A percentile compares a stretch with the other conserved stretches of the same genome.
These are phyloP conservation scores for Lanmaoa rubissima DNA, from an alignment of 768 basidiomycete genomes.

Conservation along the genomic window DNA sequence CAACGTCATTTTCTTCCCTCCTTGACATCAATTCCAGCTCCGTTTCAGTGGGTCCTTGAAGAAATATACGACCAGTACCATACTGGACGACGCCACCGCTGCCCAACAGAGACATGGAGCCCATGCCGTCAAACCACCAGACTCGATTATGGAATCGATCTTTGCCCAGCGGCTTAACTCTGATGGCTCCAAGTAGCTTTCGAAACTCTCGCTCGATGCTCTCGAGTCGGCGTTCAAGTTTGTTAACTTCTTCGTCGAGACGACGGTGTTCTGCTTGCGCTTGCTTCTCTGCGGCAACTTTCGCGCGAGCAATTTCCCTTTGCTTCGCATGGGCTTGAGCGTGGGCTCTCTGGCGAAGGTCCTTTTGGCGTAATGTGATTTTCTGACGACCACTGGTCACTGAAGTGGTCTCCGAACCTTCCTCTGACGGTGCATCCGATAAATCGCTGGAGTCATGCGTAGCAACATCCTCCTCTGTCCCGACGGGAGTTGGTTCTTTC, in stretches of 20 bases:
- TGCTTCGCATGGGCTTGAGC: slow-evolving; percentile 69
- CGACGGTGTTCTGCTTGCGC: slow-evolving; percentile 80
- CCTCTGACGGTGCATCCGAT: slow-evolving; percentile 67
- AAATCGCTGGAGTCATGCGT: slow-evolving; percentile 71
- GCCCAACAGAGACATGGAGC: slow-evolving; percentile 74
- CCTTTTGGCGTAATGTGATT: slow-evolving; percentile 48
- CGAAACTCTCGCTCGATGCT: slow-evolving; percentile 93
- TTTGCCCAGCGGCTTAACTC: slow-evolving; percentile 84
- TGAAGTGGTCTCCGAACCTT: slow-evolving; percentile 58
- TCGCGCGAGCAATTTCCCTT: slow-evolving; percentile 73
- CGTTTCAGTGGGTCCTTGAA: slow-evolving; percentile 87
- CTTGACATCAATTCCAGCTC: slow-evolving; percentile 72
- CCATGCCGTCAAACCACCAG: slow-evolving; percentile 99
- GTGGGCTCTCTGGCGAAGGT: slow-evolving; percentile 51
- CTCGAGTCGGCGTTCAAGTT: slow-evolving; percentile 76
- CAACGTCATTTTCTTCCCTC: slow-evolving; percentile 52
- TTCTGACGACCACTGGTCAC: slow-evolving; percentile 41
- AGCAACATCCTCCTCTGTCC: slow-evolving; percentile 50
- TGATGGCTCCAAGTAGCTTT: slow-evolving; percentile 77
- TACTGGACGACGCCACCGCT: slow-evolving; percentile 79
- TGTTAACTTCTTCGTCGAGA: slow-evolving; percentile 85
- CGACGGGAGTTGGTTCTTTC: slow-evolving; percentile 42
- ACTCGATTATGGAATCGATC: slow-evolving; percentile 94
- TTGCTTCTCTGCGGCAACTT: slow-evolving; percentile 77
- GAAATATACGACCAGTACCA: slow-evolving; percentile 85